Evolutionary conservation across 345 rosid genomes (phyloP).

Genomic region (Trapa incisa): DNA sequence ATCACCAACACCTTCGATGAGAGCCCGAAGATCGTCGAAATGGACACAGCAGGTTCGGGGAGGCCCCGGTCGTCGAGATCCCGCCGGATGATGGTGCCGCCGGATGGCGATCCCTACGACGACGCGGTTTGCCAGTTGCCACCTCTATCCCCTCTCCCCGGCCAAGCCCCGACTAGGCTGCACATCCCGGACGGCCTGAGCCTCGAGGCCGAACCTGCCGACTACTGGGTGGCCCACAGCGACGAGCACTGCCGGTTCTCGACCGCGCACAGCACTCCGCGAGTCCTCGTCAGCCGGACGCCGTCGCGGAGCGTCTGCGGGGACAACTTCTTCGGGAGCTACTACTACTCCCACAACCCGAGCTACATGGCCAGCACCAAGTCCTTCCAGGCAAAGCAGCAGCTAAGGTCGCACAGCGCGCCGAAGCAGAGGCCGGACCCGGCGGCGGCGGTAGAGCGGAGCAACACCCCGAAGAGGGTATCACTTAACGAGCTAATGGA

Average conservation of each 20-base stretch:
- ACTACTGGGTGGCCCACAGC: constrained; percentile 37
- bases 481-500: constrained; percentile 64
- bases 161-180: constrained; percentile 18
- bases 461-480: constrained; percentile 25
- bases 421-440: constrained; percentile 84
- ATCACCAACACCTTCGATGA: constrained; percentile 27
- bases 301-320: constrained; percentile 62
- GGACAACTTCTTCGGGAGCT: constrained; percentile 27
- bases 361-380: constrained; percentile 82
- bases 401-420: constrained; percentile 73
- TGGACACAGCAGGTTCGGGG: constrained; percentile 67
- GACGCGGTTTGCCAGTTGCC: constrained; percentile 20
- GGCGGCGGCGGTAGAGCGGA: neutral
- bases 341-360: constrained; percentile 21
- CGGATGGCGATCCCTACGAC: constrained; percentile 36
- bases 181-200: constrained; percentile 20
- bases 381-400: constrained; percentile 52
- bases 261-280: constrained; percentile 68
- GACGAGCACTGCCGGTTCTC: constrained; percentile 48
- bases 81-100: constrained; percentile 35
- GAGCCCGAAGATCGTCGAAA: constrained; percentile 78
- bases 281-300: constrained; percentile 20
- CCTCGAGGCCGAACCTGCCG: constrained; percentile 13
- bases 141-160: constrained; percentile 26
- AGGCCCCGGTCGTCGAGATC: constrained; percentile 53